phyloP scores from a whole-genome alignment of 257 asterid species.

The Prunella vulgaris region DNA sequence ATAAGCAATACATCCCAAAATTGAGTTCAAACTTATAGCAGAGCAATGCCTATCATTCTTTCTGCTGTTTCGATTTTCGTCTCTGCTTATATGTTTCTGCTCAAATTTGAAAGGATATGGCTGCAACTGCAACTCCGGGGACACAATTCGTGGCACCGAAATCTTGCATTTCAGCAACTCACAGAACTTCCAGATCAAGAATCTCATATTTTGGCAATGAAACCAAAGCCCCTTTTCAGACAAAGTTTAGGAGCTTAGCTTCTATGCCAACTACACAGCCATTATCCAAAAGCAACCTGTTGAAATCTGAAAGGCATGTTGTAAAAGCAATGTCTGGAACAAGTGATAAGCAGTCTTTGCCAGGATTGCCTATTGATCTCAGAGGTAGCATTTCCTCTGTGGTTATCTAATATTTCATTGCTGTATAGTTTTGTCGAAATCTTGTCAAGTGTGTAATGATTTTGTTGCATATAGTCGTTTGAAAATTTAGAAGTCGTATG shows the following conservation, averaged over 20 bases:
- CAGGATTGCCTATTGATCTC: slow-evolving; percentile 5
- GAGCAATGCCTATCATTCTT: not conserved
- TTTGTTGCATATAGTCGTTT: not conserved
- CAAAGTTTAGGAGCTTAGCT: slow-evolving; percentile 2
- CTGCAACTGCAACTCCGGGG: slow-evolving; percentile 40
- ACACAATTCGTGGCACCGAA: slow-evolving; percentile 25
- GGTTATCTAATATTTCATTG: not conserved
- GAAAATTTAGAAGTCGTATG: not conserved
- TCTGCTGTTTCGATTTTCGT: not conserved
- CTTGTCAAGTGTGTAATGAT: not conserved
- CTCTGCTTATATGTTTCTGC: not conserved
- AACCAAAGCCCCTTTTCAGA: not conserved
- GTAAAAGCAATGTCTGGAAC: slow-evolving; percentile 6
- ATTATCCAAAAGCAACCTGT: not conserved
- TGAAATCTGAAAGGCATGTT: not conserved
- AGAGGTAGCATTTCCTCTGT: not conserved
- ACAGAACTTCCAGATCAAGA: not conserved
- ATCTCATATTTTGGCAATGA: not conserved
- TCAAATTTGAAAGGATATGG: slow-evolving; percentile 33
- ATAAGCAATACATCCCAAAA: not conserved
- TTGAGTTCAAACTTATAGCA: not conserved
- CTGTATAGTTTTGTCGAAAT: not conserved
- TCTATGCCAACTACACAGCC: not conserved
- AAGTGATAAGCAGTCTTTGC: slow-evolving; percentile 12
- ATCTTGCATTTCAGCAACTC: not conserved